These are phyloP conservation scores for Prinsepia uniflora DNA, from an alignment of 306 rosid genomes.

Conservation along the genomic window DNA sequence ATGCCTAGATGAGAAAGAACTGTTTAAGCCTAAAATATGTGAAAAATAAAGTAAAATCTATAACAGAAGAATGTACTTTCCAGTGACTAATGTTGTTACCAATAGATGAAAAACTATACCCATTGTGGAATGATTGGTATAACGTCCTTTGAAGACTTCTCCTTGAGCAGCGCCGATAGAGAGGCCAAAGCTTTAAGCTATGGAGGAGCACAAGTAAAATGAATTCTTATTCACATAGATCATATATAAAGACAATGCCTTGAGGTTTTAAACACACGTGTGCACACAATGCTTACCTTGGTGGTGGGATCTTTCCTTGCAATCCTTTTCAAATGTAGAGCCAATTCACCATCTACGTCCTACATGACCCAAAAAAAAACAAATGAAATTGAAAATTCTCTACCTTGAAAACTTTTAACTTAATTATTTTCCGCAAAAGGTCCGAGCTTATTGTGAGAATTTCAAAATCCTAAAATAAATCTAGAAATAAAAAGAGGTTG, in stretches of 20 bases:
- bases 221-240: slow-evolving; percentile 18
- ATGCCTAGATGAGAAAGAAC: slow-evolving; percentile 50
- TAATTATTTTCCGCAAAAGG: background rate
- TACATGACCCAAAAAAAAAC: slow-evolving; percentile 23
- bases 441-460: background rate
- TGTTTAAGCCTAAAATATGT: slow-evolving; percentile 20
- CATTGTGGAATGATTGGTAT: slow-evolving; percentile 78
- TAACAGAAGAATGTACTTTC: background rate
- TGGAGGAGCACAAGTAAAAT: slow-evolving; percentile 20
- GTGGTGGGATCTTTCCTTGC: slow-evolving; percentile 89
- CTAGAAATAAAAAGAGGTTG: background rate
- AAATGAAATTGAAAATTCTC: background rate
- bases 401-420: background rate
- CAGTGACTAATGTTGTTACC: background rate
- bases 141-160: slow-evolving; percentile 63
- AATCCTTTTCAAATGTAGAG: slow-evolving; percentile 86
- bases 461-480: background rate
- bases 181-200: slow-evolving; percentile 89
- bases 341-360: slow-evolving; percentile 88
- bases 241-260: background rate
- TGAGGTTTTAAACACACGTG: background rate
- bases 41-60: slow-evolving; percentile 5
- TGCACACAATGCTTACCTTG: slow-evolving; percentile 48
- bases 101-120: slow-evolving; percentile 45
- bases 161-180: slow-evolving; percentile 62